Evolutionary conservation across 1,284 basidiomycete species (phyloP).

Genomic region (Tilletia caries): DNA sequence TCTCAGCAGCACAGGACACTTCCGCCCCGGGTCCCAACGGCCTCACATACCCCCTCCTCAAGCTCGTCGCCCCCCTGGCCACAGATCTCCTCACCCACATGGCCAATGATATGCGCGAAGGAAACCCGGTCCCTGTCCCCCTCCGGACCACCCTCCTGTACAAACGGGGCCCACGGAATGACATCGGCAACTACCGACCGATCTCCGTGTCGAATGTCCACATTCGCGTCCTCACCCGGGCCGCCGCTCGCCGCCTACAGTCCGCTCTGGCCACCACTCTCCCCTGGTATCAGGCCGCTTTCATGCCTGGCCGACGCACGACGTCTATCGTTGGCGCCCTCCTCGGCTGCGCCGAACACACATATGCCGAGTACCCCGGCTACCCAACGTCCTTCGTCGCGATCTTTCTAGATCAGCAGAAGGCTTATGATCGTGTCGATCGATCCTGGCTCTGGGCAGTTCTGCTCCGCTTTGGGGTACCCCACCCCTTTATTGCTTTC

Average conservation of each 20-base stretch:
- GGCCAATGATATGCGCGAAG: neutral
- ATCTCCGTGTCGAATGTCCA: neutral
- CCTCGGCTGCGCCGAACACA: neutral
- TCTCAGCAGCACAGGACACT: too few relatives aligned
- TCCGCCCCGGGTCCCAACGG: too few relatives aligned
- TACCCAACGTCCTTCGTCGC: neutral
- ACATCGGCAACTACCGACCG: neutral
- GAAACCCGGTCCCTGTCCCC: neutral
- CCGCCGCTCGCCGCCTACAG: neutral
- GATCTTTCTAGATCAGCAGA: neutral
- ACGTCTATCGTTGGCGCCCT: neutral
- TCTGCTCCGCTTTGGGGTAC: neutral
- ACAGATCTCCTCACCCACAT: neutral
- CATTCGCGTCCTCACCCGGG: neutral
- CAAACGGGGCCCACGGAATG: neutral
- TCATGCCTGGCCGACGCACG: neutral
- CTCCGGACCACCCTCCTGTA: neutral
- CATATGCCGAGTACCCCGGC: neutral
- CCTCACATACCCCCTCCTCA: neutral
- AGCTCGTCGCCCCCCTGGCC: neutral
- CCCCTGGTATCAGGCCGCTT: neutral
- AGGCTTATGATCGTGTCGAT: neutral
- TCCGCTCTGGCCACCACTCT: neutral
- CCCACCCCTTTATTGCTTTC: neutral
- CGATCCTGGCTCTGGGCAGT: neutral